Percentiles rank a stretch among this genome's conserved stretches.
phyloP scores from a whole-genome alignment of 2,329 filamentous ascomycete genomes.

The Aphanocladium album region DNA sequence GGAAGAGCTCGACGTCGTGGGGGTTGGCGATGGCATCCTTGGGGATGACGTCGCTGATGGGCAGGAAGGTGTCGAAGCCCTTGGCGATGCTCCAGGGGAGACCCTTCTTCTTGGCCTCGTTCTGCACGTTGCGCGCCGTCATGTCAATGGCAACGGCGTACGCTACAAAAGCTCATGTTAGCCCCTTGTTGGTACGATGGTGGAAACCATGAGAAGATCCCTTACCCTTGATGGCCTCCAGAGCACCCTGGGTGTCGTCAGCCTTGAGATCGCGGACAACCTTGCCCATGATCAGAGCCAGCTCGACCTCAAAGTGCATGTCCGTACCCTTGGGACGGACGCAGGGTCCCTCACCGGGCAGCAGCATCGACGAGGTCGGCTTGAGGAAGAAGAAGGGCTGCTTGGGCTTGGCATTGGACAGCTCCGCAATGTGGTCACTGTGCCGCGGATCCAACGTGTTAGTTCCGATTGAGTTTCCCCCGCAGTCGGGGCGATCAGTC shows the following conservation, averaged over 20 bases:
- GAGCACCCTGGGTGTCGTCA: constrained; percentile 67
- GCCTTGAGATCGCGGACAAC: constrained; percentile 68
- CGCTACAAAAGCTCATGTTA: constrained; percentile 43
- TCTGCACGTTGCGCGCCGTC: constrained; percentile 92
- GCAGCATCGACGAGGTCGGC: constrained; percentile 79
- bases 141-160: constrained; percentile 95
- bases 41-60: constrained; percentile 74
- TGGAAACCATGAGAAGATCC: too few relatives aligned
- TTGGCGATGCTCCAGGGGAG: constrained; percentile 96
- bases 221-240: constrained; percentile 76
- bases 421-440: constrained; percentile 88
- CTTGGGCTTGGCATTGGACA: constrained; percentile 81
- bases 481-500: too few relatives aligned
- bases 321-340: constrained; percentile 77
- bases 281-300: constrained; percentile 85
- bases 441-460: constrained; percentile 12
- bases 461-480: constrained; percentile 21
- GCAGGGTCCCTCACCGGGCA: constrained; percentile 72
- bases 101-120: constrained; percentile 95
- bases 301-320: constrained; percentile 92
- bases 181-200: too few relatives aligned
- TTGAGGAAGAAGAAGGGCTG: constrained; percentile 99
- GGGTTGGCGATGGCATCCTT: constrained; percentile 80
- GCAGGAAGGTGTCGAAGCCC: constrained; percentile 96
- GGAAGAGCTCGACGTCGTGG: constrained; percentile 79